Evolutionary conservation across 2,329 filamentous ascomycete genomes (phyloP), one percentile per base, ranked within the genome.

Genomic region (Diaporthe sp.): DNA sequence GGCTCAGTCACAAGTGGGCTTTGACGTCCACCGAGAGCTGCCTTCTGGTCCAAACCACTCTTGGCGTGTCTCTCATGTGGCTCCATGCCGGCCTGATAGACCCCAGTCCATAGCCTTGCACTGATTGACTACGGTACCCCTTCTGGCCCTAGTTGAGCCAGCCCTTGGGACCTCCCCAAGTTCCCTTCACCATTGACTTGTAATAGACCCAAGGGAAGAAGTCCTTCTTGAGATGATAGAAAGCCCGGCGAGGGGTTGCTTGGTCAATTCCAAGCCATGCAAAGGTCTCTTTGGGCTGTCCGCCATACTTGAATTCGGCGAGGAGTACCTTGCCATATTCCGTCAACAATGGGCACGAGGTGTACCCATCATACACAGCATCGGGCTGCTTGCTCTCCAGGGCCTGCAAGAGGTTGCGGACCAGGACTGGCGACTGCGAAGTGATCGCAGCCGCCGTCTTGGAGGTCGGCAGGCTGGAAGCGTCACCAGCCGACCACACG

Each of bases 231-330:
- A 87, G 75, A 76, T 86, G 81, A 74, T 86, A 87, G 77, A 83
- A 87, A 3, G 81, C 76, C 34, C 82, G 79, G 2, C 79, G 80
- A 0, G 86, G 86, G 22, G 79, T 79, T 51, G 82, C 83, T 79
- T 87, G 86, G 75, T 84, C 82, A 10, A 82, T 74, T 39, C 80
- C 80, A 15, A 81, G 46, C 44, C 59, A 73, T 59, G 34, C 81
- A 75, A 87, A 87, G 0, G 86, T 87, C 83, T 87, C 86, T 78
- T 86, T 83, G 15, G 86, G 86, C 67, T 84, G 82, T 34, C 85
- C 86, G 39, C 84, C 86, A 71, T 87, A 87, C 81, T 86, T 86
- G 82, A 87, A 87, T 81, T 87, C 86, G 77, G 84, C 85, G 67
- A 87, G 83, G 82, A 87, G 83, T 44, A 87, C 83, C 81, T 87